Evolutionary conservation across 805 yeast genomes (phyloP).

Genomic region (Tetrapisispora pingtungensis): DNA sequence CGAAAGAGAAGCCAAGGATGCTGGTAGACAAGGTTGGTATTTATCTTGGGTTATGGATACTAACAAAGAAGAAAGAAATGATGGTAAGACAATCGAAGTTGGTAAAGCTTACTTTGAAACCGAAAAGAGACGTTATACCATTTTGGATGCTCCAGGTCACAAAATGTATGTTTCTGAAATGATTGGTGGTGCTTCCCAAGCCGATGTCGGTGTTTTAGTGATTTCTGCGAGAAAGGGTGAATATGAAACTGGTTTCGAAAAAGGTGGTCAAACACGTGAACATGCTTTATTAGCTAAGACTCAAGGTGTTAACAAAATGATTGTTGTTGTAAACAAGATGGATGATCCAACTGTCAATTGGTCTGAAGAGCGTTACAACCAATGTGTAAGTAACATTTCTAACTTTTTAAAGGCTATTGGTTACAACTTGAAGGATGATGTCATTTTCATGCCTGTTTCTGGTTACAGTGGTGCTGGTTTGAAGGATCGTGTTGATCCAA

Average conservation of each 20-base stretch:
- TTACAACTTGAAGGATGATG: conserved; percentile 72
- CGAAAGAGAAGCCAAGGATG: conserved; percentile 97
- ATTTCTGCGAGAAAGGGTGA: conserved; percentile 99
- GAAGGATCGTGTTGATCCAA: conserved; percentile 67
- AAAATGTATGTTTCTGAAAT: conserved; percentile 97
- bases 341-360: conserved; percentile 95
- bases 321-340: conserved; percentile 96
- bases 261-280: conserved; percentile 98
- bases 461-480: conserved; percentile 97
- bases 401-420: conserved; percentile 80
- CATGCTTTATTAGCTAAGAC: conserved; percentile 96
- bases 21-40: conserved; percentile 99
- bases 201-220: conserved; percentile 95
- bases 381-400: conserved; percentile 79
- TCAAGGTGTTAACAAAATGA: conserved; percentile 90
- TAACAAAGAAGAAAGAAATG: conserved; percentile 95
- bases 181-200: conserved; percentile 99
- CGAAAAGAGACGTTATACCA: conserved; percentile 94
- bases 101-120: conserved; percentile 98
- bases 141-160: conserved; percentile 99
- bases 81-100: conserved; percentile 98
- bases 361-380: conserved; percentile 94
- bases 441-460: conserved; percentile 91
- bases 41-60: conserved; percentile 99
- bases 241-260: conserved; percentile 97